Evolutionary conservation across 163 green algal genomes (phyloP).

Genomic region (Volvox carteri): DNA sequence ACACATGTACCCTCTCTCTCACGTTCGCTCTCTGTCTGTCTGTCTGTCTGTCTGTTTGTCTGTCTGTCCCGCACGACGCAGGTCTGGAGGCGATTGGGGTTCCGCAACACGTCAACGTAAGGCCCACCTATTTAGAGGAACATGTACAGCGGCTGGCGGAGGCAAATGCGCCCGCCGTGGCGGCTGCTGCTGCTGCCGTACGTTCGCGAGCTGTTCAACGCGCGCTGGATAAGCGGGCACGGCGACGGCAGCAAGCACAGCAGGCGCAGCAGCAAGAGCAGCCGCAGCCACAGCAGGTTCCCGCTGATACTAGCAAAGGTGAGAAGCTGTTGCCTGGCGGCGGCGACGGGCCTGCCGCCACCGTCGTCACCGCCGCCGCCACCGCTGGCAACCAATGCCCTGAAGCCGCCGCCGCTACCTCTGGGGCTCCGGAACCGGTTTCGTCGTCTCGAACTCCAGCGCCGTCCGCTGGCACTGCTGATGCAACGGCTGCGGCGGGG

Average conservation of each 20-base stretch:
- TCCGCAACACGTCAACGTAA: slow-evolving; percentile 36
- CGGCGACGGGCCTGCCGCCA: not conserved
- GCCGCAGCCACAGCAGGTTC: not conserved
- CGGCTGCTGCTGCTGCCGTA: not conserved
- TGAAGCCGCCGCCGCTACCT: not conserved
- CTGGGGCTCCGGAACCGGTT: not conserved
- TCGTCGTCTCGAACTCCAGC: not conserved
- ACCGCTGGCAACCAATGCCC: not conserved
- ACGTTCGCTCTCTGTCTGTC: too few relatives aligned
- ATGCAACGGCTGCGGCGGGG: not conserved
- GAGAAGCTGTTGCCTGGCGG: not conserved
- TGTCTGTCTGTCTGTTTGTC: too few relatives aligned
- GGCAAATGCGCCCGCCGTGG: slow-evolving; percentile 18
- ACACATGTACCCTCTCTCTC: too few relatives aligned
- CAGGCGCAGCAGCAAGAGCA: not conserved
- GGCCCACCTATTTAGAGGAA: slow-evolving; percentile 33
- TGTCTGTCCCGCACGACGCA: too few relatives aligned
- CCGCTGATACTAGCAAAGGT: not conserved
- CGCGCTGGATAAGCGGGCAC: not conserved
- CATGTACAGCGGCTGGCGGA: slow-evolving; percentile 23
- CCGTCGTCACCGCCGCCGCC: not conserved
- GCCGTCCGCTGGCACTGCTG: not conserved
- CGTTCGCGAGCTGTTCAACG: not conserved
- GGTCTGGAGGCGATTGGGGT: slow-evolving; percentile 41
- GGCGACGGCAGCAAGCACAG: not conserved